These are phyloP conservation scores for Pythium phragmitis DNA, from an alignment of 352 stramenopile species.

Conservation along the genomic window DNA sequence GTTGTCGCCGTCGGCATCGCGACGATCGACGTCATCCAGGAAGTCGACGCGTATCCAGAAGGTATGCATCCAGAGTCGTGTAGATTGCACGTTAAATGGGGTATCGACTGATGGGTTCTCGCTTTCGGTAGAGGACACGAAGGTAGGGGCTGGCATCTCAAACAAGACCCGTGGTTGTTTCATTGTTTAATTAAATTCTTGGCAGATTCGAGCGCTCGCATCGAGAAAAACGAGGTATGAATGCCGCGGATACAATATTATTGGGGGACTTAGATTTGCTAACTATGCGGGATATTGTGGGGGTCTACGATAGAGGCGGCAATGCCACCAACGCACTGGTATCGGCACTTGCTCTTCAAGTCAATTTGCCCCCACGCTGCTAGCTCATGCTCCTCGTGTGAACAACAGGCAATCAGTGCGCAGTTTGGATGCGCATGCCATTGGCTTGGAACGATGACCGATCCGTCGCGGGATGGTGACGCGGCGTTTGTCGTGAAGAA, in stretches of 20 bases:
- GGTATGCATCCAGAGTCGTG: conserved; percentile 28
- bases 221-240: conserved; percentile 47
- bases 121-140: conserved; percentile 45
- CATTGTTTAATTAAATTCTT: not conserved
- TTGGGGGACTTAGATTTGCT: not conserved
- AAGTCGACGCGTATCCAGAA: conserved; percentile 55
- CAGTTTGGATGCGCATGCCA: conserved; percentile 50
- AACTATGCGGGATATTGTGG: not conserved
- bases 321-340: conserved; percentile 65
- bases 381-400: not conserved
- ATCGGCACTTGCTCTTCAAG: not conserved
- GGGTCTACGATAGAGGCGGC: conserved; percentile 40
- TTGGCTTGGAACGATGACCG: conserved; percentile 65
- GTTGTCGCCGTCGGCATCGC: conserved; percentile 70
- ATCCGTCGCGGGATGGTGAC: conserved; percentile 48
- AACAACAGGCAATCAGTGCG: conserved; percentile 49
- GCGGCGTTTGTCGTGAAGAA: conserved; percentile 53
- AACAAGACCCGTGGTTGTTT: not conserved
- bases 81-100: not conserved
- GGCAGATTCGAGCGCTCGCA: conserved; percentile 47
- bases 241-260: not conserved
- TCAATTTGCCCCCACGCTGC: not conserved
- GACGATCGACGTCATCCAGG: conserved; percentile 67
- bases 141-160: conserved; percentile 29
- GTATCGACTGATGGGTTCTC: not conserved